phyloP scores from a whole-genome alignment of 2,329 filamentous ascomycete genomes.

The Penicillium freii region DNA sequence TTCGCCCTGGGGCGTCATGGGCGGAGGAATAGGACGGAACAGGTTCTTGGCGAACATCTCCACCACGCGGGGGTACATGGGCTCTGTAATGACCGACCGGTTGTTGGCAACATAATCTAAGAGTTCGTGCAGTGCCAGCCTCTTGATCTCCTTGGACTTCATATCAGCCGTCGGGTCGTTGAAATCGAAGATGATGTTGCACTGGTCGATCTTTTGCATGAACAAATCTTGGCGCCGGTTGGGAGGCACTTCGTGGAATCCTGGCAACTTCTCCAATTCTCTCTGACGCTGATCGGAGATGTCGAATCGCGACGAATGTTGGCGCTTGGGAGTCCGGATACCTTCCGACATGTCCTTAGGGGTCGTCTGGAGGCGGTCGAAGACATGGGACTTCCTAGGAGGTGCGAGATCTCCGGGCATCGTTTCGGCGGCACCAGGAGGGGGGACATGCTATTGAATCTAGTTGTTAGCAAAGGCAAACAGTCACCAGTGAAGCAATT shows the following conservation, averaged over 20 bases:
- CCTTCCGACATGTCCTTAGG: conserved; percentile 97
- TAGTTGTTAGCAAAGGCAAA: conserved; percentile 9
- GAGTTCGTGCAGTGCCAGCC: conserved; percentile 89
- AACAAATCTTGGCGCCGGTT: conserved; percentile 94
- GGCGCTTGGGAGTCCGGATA: conserved; percentile 88
- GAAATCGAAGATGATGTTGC: conserved; percentile 99
- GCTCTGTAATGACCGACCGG: conserved; percentile 94
- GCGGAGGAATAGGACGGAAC: conserved; percentile 93
- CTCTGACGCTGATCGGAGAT: conserved; percentile 86
- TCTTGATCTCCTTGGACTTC: conserved; percentile 99
- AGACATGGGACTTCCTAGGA: conserved; percentile 89
- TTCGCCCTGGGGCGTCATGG: conserved; percentile 95
- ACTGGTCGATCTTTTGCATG: conserved; percentile 99
- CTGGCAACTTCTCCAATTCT: conserved; percentile 93
- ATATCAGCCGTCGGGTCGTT: conserved; percentile 97
- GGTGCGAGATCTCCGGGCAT: conserved; percentile 97
- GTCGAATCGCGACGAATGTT: conserved; percentile 96
- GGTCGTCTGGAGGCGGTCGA: conserved; percentile 84
- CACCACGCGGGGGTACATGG: conserved; percentile 97
- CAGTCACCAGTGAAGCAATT: conserved; percentile 2
- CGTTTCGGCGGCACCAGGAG: conserved; percentile 89
- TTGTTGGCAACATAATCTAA: conserved; percentile 99
- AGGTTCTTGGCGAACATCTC: conserved; percentile 99
- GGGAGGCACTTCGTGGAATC: conserved; percentile 95
- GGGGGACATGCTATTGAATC: conserved; percentile 71